Conservation (phyloP, 2,329 filamentous ascomycete genomes). For the Fusarium stilboides region DNA sequence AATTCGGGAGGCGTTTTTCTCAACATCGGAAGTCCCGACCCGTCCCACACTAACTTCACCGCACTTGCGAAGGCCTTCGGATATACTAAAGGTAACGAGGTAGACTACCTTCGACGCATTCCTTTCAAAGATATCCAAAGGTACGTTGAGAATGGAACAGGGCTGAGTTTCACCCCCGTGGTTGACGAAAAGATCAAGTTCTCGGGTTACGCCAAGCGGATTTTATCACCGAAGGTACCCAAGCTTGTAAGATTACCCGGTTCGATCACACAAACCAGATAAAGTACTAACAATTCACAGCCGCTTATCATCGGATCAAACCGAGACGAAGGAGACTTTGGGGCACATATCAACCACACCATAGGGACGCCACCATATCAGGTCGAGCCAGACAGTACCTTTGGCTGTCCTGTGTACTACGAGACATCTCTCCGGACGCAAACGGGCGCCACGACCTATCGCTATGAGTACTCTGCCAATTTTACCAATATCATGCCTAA, state of each 20-base stretch:
- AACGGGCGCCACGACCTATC: neutral
- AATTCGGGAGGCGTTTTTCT: constrained; percentile 11
- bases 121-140: constrained; percentile 10
- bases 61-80: constrained; percentile 1
- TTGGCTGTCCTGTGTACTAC: constrained; percentile 13
- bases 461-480: constrained; percentile 25
- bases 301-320: constrained; percentile 11
- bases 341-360: neutral
- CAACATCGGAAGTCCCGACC: neutral
- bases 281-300: neutral
- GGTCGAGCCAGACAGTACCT: neutral
- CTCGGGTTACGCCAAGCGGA: neutral
- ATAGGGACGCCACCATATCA: neutral
- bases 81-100: neutral
- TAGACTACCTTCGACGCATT: neutral
- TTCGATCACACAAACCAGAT: too few species aligned
- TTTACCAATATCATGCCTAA: constrained; percentile 25
- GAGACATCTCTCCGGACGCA: constrained; percentile 5
- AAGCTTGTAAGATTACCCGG: constrained; percentile 4
- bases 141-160: neutral
- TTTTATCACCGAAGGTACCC: neutral
- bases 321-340: constrained; percentile 12
- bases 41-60: constrained; percentile 2
- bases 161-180: constrained; percentile 11
- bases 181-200: constrained; percentile 10